phyloP scores from a whole-genome alignment of 768 basidiomycete genomes.

The Hebeloma cylindrosporum region DNA sequence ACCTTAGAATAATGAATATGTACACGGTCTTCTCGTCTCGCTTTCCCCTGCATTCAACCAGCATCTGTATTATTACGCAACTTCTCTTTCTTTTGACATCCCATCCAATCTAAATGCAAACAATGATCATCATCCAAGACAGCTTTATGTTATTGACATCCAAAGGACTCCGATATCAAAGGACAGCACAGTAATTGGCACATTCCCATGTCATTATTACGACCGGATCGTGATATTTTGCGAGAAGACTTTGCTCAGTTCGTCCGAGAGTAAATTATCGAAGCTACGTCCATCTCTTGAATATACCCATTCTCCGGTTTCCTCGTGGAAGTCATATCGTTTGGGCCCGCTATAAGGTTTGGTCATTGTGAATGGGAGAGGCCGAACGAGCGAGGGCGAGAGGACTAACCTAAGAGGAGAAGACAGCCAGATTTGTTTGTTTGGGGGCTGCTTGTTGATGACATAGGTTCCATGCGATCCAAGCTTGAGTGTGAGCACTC shows the following conservation, averaged over 20 bases:
- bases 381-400: neutral
- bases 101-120: neutral
- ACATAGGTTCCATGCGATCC: constrained; percentile 86
- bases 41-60: neutral
- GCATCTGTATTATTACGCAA: constrained; percentile 9
- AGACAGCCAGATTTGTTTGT: constrained; percentile 96
- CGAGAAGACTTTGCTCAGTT: constrained; percentile 47
- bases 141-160: neutral
- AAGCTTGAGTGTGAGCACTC: constrained; percentile 83
- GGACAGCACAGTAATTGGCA: no score
- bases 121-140: constrained; percentile 6
- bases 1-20: neutral
- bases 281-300: constrained; percentile 63
- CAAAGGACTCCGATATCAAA: constrained; percentile 11
- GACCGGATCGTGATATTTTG: constrained; percentile 33
- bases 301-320: constrained; percentile 71
- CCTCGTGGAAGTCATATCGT: constrained; percentile 75
- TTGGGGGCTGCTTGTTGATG: constrained; percentile 96
- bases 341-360: constrained; percentile 75
- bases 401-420: constrained; percentile 73
- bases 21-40: neutral
- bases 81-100: constrained; percentile 1
- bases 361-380: neutral
- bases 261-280: constrained; percentile 62
- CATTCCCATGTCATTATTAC: no score